Conservation (phyloP, 306 rosid species). For the Phaseolus lunatus region DNA sequence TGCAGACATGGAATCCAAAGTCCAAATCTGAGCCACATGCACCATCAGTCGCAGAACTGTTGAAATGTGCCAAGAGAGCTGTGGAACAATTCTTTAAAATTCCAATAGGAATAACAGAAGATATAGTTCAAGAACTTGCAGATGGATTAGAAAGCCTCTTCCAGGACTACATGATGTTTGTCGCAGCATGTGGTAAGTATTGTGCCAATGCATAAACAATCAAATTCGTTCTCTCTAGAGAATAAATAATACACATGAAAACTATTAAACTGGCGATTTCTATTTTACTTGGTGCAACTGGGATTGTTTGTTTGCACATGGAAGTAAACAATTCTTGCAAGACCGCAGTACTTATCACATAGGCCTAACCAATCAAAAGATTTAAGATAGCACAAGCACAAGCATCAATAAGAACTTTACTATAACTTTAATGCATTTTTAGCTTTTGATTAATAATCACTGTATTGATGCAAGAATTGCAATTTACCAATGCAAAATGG, state of each 20-base stretch:
- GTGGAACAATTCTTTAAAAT: conserved; percentile 77
- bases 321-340: not conserved
- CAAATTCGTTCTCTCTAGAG: not conserved
- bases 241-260: conserved; percentile 2
- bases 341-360: not conserved
- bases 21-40: conserved; percentile 86
- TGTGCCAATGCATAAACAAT: not conserved
- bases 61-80: conserved; percentile 58
- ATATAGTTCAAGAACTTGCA: conserved; percentile 76
- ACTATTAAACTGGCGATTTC: not conserved
- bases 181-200: conserved; percentile 80
- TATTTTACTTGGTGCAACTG: not conserved
- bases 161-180: conserved; percentile 73
- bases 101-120: conserved; percentile 81
- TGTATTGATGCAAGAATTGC: not conserved
- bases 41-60: conserved; percentile 74
- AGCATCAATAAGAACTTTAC: not conserved
- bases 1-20: conserved; percentile 97
- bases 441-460: not conserved
- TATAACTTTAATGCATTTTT: not conserved
- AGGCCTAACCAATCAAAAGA: not conserved
- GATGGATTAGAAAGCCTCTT: conserved; percentile 69
- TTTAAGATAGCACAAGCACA: not conserved
- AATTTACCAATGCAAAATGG: not conserved
- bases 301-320: not conserved